Base-by-base conservation (phyloP, 768 basidiomycete species). In the Auriscalpium microsporum region DNA sequence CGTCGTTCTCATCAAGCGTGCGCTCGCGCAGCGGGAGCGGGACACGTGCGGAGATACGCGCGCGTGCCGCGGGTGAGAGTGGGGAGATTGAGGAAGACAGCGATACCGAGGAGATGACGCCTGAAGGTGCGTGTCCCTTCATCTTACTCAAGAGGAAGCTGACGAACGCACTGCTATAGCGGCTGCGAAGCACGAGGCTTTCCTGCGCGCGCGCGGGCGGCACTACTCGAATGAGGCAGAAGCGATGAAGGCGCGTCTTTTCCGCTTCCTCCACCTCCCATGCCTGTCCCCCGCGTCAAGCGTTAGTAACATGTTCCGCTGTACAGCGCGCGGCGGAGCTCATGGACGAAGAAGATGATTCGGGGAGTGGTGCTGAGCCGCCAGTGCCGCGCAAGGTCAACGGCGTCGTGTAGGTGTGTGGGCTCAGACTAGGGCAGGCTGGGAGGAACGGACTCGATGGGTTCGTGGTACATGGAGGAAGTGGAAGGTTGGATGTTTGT, bases 141-240 rank as follows among this genome's bases (percentile, higher is more conserved):
- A 3, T 28, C 28, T 28, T 28, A 28, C 28, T 28, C 28, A 4
- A 28, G 28, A 14, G 45, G 50, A 50, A 51, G 13, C 58, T 52
- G 40, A n/a, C 21, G 11, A 19, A n/a, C 23, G 14, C 17, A n/a
- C 10, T 16, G 11, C 16, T 56, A 44, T 59, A 93, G 90, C 90
- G 56, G 84, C 83, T 48, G 84, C 79, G 38, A 91, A 90, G 71
- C 90, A 89, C 63, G 87, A 84, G 13, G 90, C 76, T 21, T 93
- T 93, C 63, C 75, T 91, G 35, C 80, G 81, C 60, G 90, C 89
- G 21, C 79, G 90, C 21, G 87, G 86, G 53, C 76, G 87, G 54
- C 91, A 93, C 64, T 93, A 93, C 63, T 91, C 90, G 6, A 92
- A 93, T 50, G 91, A 94, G 66, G 91, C 88, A 1, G 87, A 92